A percentile compares a stretch with the other conserved stretches of the same genome.
Conservation (phyloP, 1,139 yeast species). For the Blastobotrys apis region DNA sequence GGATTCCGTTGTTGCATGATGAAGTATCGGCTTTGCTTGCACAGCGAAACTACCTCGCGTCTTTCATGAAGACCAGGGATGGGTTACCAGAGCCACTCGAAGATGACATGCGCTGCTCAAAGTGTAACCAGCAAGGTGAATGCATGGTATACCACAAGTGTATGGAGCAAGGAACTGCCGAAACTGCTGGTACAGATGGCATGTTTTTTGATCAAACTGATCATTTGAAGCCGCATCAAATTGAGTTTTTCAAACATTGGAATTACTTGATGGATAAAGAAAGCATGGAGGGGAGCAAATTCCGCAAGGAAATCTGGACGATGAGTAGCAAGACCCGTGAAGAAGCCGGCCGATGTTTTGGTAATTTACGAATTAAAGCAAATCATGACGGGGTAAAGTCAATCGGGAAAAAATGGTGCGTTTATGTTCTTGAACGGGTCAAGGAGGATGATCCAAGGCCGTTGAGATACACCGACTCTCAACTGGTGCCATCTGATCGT, state of each 20-base stretch:
- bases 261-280: conserved; percentile 69
- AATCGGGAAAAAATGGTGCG: conserved; percentile 5
- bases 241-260: conserved; percentile 65
- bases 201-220: conserved; percentile 49
- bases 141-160: conserved; percentile 71
- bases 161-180: conserved; percentile 52
- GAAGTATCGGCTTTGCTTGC: conserved; percentile 64
- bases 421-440: conserved; percentile 12
- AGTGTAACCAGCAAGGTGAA: conserved; percentile 55
- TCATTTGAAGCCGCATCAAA: conserved; percentile 48
- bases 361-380: conserved; percentile 21
- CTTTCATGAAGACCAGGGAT: conserved; percentile 42
- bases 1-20: conserved; percentile 37
- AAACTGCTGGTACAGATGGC: conserved; percentile 32
- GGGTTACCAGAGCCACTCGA: conserved; percentile 57
- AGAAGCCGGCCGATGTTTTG: conserved; percentile 55
- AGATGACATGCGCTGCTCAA: conserved; percentile 56
- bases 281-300: conserved; percentile 53
- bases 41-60: conserved; percentile 66
- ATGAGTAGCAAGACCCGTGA: conserved; percentile 60
- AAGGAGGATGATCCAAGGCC: conserved; percentile 5
- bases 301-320: conserved; percentile 67
- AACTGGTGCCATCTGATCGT: conserved; percentile 31
- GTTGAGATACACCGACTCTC: conserved; percentile 22
- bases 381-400: conserved; percentile 12